Conservation (phyloP, 192 early-diverging fungal genomes). For the Coemansia sp. region DNA sequence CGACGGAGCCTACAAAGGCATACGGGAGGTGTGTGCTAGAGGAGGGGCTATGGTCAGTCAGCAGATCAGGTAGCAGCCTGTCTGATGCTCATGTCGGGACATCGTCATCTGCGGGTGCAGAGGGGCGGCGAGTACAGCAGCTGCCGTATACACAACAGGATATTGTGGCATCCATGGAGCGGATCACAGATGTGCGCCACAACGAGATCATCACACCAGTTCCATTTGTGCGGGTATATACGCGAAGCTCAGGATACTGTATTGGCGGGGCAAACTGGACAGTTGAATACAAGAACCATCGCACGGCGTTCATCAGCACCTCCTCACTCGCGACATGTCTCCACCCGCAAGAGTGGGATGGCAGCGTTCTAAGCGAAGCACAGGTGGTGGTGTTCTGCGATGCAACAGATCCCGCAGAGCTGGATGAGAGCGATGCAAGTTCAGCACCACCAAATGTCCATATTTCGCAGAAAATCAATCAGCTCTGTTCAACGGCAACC, state of each 20-base stretch:
- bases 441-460: constrained; percentile 15
- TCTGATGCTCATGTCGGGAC: constrained; percentile 3
- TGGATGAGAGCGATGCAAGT: constrained; percentile 12
- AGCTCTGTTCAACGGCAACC: constrained; percentile 47
- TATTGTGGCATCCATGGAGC: constrained; percentile 48
- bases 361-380: constrained; percentile 32
- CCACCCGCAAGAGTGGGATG: constrained; percentile 55
- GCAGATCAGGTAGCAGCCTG: not conserved
- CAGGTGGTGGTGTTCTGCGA: constrained; percentile 52
- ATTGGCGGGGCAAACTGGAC: constrained; percentile 75
- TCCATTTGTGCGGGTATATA: constrained; percentile 55
- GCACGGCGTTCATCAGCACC: constrained; percentile 49
- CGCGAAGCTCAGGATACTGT: constrained; percentile 72
- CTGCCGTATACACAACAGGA: constrained; percentile 46
- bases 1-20: constrained; percentile 77
- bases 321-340: constrained; percentile 41
- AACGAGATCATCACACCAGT: constrained; percentile 51
- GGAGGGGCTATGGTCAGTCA: constrained; percentile 13
- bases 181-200: constrained; percentile 49
- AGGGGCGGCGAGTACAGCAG: not conserved
- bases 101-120: constrained; percentile 1
- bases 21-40: constrained; percentile 62
- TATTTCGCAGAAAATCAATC: constrained; percentile 30
- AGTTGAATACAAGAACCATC: constrained; percentile 60
- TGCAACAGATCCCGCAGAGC: constrained; percentile 28